Conservation (phyloP, 306 rosid genomes). For the Mimosa pudica region DNA sequence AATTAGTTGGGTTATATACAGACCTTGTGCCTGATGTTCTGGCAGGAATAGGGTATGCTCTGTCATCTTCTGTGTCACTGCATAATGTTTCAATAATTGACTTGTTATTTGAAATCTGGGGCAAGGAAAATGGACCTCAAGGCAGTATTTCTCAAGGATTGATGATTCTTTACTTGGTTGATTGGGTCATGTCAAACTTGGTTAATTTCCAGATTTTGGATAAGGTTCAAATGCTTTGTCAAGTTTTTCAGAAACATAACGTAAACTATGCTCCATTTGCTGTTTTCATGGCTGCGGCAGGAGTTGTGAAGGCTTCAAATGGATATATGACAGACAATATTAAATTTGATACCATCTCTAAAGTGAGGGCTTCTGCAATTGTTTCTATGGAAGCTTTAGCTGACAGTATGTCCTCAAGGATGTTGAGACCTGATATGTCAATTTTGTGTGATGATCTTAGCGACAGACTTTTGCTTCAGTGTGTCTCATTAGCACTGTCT, state of each 20-base stretch:
- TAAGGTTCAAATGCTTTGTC: conserved; percentile 40
- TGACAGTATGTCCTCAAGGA: conserved; percentile 45
- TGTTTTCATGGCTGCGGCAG: conserved; percentile 79
- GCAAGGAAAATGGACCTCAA: conserved; percentile 51
- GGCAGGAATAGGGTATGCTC: conserved; percentile 87
- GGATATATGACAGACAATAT: conserved; percentile 42
- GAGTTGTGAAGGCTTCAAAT: conserved; percentile 62
- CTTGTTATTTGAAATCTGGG: conserved; percentile 71
- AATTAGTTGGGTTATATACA: conserved; percentile 40
- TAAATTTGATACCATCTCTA: conserved; percentile 42
- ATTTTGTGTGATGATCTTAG: conserved; percentile 27
- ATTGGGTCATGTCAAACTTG: conserved; percentile 70
- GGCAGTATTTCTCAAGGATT: conserved; percentile 61
- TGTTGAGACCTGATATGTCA: conserved; percentile 24
- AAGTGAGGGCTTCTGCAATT: conserved; percentile 53
- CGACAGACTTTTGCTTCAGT: conserved; percentile 59
- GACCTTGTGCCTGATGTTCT: conserved; percentile 61
- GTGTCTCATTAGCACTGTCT: conserved; percentile 66
- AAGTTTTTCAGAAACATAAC: conserved; percentile 46
- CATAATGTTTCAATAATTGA: conserved; percentile 53
- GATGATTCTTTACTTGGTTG: conserved; percentile 75
- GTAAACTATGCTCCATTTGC: conserved; percentile 56
- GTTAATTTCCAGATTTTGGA: conserved; percentile 49
- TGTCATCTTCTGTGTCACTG: conserved; percentile 61
- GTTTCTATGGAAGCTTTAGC: conserved; percentile 56